These are phyloP conservation scores for Aspergillus costaricaensis DNA, from an alignment of 2,329 filamentous ascomycete genomes.

Conservation along the genomic window DNA sequence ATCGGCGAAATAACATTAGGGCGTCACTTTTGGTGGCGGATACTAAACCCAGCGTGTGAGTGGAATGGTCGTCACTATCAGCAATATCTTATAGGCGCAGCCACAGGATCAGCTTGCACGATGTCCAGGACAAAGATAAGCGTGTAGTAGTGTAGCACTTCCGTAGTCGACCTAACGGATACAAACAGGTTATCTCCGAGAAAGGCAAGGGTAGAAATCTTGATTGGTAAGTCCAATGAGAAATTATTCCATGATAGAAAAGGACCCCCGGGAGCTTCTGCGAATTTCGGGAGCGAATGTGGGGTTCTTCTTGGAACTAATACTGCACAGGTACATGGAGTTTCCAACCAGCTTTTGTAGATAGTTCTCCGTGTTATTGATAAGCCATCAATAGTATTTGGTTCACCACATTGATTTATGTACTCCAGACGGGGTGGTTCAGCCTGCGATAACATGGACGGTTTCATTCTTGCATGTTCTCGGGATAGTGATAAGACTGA, in stretches of 20 bases:
- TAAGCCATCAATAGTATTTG: neutral
- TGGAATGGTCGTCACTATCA: neutral
- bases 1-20: neutral
- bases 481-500: neutral
- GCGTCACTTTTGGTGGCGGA: neutral
- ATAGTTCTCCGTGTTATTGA: neutral
- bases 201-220: neutral
- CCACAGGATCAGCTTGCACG: neutral
- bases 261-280: conserved; percentile 1
- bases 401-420: conserved; percentile 1
- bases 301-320: conserved; percentile 1
- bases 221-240: conserved; percentile 11
- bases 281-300: conserved; percentile 15
- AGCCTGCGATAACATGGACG: neutral
- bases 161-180: neutral
- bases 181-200: neutral
- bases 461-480: neutral
- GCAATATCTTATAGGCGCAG: neutral
- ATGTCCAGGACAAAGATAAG: conserved; percentile 1
- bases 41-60: neutral
- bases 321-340: neutral
- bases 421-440: neutral
- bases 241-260: conserved; percentile 10
- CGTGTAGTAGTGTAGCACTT: neutral
- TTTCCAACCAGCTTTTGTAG: neutral